These are phyloP conservation scores for Calonectria montana DNA, from an alignment of 2,329 filamentous ascomycete genomes.

Conservation along the genomic window DNA sequence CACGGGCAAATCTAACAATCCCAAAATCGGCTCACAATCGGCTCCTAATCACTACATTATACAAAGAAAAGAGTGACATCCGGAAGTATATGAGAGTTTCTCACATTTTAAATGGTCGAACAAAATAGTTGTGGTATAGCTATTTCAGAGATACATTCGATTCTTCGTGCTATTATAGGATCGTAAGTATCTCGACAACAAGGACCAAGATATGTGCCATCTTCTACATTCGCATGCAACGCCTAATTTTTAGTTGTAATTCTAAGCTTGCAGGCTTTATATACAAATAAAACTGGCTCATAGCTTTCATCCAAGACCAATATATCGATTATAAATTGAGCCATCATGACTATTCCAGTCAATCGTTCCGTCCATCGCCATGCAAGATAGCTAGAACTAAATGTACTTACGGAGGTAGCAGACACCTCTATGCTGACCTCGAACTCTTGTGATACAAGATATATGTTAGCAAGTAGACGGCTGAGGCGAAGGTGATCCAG, in stretches of 20 bases:
- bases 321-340: slow-evolving; percentile 60
- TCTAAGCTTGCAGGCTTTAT: slow-evolving; percentile 48
- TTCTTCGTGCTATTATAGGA: slow-evolving; percentile 48
- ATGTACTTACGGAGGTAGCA: slow-evolving; percentile 35
- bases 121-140: slow-evolving; percentile 53
- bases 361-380: slow-evolving; percentile 63
- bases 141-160: slow-evolving; percentile 50
- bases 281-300: slow-evolving; percentile 63
- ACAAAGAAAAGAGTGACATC: slow-evolving; percentile 56
- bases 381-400: slow-evolving; percentile 48
- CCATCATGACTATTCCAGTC: slow-evolving; percentile 68
- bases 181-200: neutral
- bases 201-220: neutral
- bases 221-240: neutral
- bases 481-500: neutral
- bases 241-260: neutral
- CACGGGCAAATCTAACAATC: too few relatives aligned
- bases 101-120: slow-evolving; percentile 55
- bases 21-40: too few relatives aligned
- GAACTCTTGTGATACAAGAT: neutral
- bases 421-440: neutral
- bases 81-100: slow-evolving; percentile 78
- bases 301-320: slow-evolving; percentile 70
- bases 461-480: neutral
- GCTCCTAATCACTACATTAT: too few relatives aligned